These are phyloP conservation scores for Delphinella strobiligena DNA, from an alignment of 2,329 filamentous ascomycete species.

Conservation along the genomic window DNA sequence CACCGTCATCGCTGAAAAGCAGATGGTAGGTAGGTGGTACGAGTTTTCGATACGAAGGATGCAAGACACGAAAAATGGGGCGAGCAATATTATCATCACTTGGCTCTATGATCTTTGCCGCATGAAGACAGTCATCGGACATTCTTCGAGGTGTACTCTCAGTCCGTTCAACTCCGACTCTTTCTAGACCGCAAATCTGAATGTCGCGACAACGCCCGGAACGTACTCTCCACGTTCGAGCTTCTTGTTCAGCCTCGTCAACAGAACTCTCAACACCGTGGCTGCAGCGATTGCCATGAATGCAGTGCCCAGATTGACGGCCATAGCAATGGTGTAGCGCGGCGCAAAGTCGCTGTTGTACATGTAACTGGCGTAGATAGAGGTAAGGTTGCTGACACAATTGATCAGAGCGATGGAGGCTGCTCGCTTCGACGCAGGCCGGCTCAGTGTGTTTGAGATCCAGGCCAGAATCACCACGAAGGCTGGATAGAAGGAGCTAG, in stretches of 20 bases:
- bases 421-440: conserved; percentile 43
- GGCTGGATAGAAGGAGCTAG: conserved; percentile 40
- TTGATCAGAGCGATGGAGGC: conserved; percentile 45
- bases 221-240: conserved; percentile 51
- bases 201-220: conserved; percentile 40
- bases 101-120: too few relatives aligned
- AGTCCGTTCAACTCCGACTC: too few relatives aligned
- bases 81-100: too few relatives aligned
- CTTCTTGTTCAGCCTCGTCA: conserved; percentile 56
- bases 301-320: conserved; percentile 54
- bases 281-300: conserved; percentile 53
- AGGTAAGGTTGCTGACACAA: conserved; percentile 39
- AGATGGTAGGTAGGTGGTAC: too few relatives aligned
- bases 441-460: conserved; percentile 39
- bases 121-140: too few relatives aligned
- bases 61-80: too few relatives aligned
- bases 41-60: too few relatives aligned
- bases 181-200: conserved; percentile 35
- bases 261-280: conserved; percentile 48
- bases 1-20: too few relatives aligned
- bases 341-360: conserved; percentile 27
- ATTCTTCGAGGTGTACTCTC: too few relatives aligned
- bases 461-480: conserved; percentile 50
- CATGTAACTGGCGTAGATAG: conserved; percentile 41
- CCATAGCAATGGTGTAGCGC: conserved; percentile 41